These are phyloP conservation scores for Lepidium didymum DNA, from an alignment of 345 rosid species.

Conservation along the genomic window DNA sequence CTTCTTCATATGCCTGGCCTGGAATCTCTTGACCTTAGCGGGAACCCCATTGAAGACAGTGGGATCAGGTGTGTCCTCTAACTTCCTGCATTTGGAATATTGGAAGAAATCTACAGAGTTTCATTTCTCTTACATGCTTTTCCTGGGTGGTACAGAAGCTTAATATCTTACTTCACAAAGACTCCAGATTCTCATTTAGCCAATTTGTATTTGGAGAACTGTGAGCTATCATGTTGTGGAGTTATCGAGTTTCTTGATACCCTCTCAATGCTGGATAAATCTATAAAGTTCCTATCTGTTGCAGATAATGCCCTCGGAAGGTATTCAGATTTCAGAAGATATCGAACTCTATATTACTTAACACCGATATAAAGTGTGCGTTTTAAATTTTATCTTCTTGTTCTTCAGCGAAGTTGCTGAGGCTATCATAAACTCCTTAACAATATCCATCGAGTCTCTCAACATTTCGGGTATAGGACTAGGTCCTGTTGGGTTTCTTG, in stretches of 20 bases:
- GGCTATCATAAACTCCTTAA: constrained; percentile 45
- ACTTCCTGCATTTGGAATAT: constrained; percentile 5
- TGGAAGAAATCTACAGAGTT: neutral
- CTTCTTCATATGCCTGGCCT: constrained; percentile 59
- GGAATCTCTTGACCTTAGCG: constrained; percentile 71
- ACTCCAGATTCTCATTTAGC: constrained; percentile 40
- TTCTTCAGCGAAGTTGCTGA: constrained; percentile 55
- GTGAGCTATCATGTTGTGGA: constrained; percentile 68
- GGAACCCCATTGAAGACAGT: constrained; percentile 68
- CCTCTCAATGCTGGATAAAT: constrained; percentile 40
- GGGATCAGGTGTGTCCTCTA: constrained; percentile 59
- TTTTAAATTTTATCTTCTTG: neutral
- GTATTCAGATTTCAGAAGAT: constrained; percentile 24
- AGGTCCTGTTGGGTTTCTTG: constrained; percentile 65
- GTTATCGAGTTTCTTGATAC: constrained; percentile 48
- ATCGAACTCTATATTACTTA: neutral
- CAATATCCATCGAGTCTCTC: constrained; percentile 41
- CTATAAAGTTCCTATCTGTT: constrained; percentile 53
- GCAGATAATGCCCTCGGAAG: constrained; percentile 81
- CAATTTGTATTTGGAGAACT: constrained; percentile 59
- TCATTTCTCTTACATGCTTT: constrained; percentile 22
- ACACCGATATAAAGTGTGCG: constrained; percentile 1
- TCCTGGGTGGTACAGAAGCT: constrained; percentile 46
- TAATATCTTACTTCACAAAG: constrained; percentile 58
- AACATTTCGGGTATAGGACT: constrained; percentile 74